These are phyloP conservation scores for Dichotomopilus funicola DNA, from an alignment of 2,329 filamentous ascomycete genomes.

Conservation along the genomic window DNA sequence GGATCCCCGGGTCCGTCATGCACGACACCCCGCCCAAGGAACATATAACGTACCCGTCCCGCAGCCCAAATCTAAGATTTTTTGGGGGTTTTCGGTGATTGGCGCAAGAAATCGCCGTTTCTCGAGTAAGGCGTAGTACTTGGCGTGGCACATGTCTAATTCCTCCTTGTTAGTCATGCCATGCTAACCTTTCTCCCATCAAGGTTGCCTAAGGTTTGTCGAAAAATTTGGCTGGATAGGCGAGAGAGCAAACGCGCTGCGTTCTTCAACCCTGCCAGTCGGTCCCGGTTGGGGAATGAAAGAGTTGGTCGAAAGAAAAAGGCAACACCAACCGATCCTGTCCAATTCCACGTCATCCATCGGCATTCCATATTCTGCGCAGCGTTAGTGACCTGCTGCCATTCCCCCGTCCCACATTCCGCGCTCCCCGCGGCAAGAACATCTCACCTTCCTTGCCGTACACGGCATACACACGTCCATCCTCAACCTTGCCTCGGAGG, in stretches of 20 bases:
- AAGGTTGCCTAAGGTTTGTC: not conserved
- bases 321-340: constrained; percentile 26
- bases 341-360: constrained; percentile 37
- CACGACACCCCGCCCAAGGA: not conserved
- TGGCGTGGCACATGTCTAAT: constrained; percentile 13
- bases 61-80: constrained; percentile 29
- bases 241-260: no score
- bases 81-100: constrained; percentile 23
- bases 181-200: not conserved
- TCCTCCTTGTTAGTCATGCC: not conserved
- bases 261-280: not conserved
- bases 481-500: constrained; percentile 22
- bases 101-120: constrained; percentile 22
- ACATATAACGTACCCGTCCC: constrained; percentile 15
- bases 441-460: constrained; percentile 31
- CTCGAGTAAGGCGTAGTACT: constrained; percentile 20
- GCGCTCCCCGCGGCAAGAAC: no score
- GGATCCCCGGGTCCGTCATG: not conserved
- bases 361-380: constrained; percentile 33
- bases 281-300: not conserved
- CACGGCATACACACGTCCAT: constrained; percentile 31
- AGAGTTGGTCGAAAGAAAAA: not conserved
- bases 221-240: not conserved
- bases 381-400: not conserved
- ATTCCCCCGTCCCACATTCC: not conserved